These are phyloP conservation scores for Trametes sp. DNA, from an alignment of 1,284 basidiomycete species.

Conservation along the genomic window DNA sequence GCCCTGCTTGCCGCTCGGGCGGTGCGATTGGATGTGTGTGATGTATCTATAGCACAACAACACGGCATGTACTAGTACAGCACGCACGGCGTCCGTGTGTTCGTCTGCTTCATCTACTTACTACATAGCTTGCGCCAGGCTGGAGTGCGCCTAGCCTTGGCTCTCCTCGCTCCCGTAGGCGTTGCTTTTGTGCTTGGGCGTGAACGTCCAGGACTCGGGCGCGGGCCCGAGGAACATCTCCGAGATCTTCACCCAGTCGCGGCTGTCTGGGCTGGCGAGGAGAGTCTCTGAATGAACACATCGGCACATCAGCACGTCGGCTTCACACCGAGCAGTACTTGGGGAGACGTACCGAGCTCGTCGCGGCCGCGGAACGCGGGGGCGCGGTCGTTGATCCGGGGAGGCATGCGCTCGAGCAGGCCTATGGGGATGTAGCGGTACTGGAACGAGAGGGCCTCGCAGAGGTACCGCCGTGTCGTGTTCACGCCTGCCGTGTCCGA, in stretches of 20 bases:
- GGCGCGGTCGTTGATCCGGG: conserved; percentile 89
- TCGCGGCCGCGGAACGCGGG: conserved; percentile 87
- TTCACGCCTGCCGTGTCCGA: conserved; percentile 94
- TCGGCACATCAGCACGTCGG: too few species aligned
- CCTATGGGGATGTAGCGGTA: conserved; percentile 96
- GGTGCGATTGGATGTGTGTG: not conserved
- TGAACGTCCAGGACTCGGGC: conserved; percentile 72
- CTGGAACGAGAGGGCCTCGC: conserved; percentile 95
- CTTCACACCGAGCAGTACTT: too few species aligned
- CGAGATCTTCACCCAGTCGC: conserved; percentile 95
- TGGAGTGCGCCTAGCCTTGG: conserved; percentile 43
- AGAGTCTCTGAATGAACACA: conserved; percentile 69
- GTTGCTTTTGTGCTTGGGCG: conserved; percentile 81
- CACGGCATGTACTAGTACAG: conserved; percentile 13
- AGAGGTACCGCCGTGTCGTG: conserved; percentile 92
- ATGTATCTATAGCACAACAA: conserved; percentile 26
- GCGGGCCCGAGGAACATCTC: conserved; percentile 91
- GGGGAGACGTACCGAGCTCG: conserved; percentile 85
- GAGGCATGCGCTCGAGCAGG: conserved; percentile 86
- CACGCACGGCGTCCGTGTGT: conserved; percentile 4
- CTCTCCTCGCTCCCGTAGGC: conserved; percentile 64
- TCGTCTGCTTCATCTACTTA: not conserved
- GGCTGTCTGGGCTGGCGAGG: conserved; percentile 79
- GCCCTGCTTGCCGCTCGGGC: too few species aligned
- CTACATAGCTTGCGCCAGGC: too few species aligned